Evolutionary conservation across 768 basidiomycete genomes (phyloP).

Genomic region (Kwoniella newhampshirensis): DNA sequence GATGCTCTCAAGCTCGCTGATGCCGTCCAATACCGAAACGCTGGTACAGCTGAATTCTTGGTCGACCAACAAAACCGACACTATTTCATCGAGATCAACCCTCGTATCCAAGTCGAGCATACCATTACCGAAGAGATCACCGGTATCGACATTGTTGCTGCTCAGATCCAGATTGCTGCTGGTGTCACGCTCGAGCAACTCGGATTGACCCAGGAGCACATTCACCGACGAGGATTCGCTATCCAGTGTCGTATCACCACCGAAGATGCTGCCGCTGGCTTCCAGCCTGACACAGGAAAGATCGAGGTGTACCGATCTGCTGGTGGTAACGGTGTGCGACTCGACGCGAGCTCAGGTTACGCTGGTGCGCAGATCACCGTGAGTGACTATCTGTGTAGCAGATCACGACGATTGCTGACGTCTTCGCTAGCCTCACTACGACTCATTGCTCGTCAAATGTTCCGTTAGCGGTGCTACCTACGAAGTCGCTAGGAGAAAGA

Average conservation of each 20-base stretch:
- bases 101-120: conserved; percentile 99
- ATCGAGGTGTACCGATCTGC: conserved; percentile 99
- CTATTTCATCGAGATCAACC: conserved; percentile 99
- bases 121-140: conserved; percentile 99
- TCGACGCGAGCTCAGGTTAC: conserved; percentile 95
- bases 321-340: conserved; percentile 95
- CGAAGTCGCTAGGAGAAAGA: conserved; percentile 96
- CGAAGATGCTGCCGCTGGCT: conserved; percentile 84
- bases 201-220: conserved; percentile 91
- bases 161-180: conserved; percentile 99
- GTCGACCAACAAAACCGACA: conserved; percentile 94
- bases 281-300: conserved; percentile 99
- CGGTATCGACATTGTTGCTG: conserved; percentile 97
- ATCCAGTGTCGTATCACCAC: conserved; percentile 99
- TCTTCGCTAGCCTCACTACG: conserved; percentile 80
- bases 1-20: conserved; percentile 94
- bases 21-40: conserved; percentile 92
- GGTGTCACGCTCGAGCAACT: conserved; percentile 93
- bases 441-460: conserved; percentile 95
- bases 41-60: conserved; percentile 97
- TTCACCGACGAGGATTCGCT: conserved; percentile 92
- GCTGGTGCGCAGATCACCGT: conserved; percentile 99
- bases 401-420: conserved; percentile 1
- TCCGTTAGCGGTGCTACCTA: conserved; percentile 95
- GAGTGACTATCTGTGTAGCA: conserved; percentile 36